These are phyloP conservation scores for Lodderomyces beijingensis DNA, from an alignment of 1,139 yeast genomes.

Conservation along the genomic window DNA sequence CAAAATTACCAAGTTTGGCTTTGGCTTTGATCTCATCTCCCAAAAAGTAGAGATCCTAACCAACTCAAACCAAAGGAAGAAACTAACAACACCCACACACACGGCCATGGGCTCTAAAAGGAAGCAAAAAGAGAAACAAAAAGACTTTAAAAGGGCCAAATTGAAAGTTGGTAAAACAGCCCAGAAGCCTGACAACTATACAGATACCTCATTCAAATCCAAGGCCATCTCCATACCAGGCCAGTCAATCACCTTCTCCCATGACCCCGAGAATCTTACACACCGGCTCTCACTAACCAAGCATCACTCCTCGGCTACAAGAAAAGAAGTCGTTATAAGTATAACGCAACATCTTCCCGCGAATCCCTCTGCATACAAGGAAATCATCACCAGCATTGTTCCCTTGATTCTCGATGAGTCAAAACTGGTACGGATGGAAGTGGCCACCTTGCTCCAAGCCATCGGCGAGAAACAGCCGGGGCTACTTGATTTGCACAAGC, in stretches of 20 bases:
- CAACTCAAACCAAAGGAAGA: too few relatives aligned
- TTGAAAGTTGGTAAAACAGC: conserved; percentile 84
- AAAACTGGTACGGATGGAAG: conserved; percentile 57
- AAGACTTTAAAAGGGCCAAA: conserved; percentile 76
- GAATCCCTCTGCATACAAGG: conserved; percentile 52
- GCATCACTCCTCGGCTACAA: conserved; percentile 71
- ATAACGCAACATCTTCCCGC: conserved; percentile 46
- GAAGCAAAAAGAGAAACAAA: conserved; percentile 64
- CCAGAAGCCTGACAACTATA: conserved; percentile 65
- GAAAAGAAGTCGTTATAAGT: conserved; percentile 65
- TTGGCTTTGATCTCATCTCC: too few relatives aligned
- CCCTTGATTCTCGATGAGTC: conserved; percentile 64
- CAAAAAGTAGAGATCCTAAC: too few relatives aligned
- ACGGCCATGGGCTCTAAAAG: conserved; percentile 58
- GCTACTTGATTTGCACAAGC: conserved; percentile 62
- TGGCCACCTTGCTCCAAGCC: conserved; percentile 48
- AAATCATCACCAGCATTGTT: conserved; percentile 50
- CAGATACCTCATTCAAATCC: conserved; percentile 84
- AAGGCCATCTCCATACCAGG: conserved; percentile 62
- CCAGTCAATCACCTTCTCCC: conserved; percentile 36
- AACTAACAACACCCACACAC: too few relatives aligned
- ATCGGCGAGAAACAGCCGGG: conserved; percentile 51
- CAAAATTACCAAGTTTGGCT: too few relatives aligned
- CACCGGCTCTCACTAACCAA: conserved; percentile 64
- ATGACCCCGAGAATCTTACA: conserved; percentile 36